These are phyloP conservation scores for Coniosporium tulheliwenetii DNA, from an alignment of 2,329 filamentous ascomycete species.

Conservation along the genomic window DNA sequence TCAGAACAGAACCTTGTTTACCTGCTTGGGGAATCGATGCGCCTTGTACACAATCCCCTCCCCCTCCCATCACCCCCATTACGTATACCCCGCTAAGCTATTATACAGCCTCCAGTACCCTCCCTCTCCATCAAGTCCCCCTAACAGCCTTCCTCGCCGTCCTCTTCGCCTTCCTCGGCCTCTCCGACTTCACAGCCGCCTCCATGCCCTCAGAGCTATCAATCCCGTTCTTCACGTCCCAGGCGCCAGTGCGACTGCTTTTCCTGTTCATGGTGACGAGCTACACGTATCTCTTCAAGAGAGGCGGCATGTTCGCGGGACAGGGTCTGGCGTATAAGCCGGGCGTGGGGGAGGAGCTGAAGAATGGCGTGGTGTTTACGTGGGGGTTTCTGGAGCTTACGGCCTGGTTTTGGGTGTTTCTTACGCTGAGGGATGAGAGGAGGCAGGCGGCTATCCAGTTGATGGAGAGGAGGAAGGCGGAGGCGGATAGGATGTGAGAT, in stretches of 20 bases:
- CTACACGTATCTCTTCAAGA: conserved; percentile 49
- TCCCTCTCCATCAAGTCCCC: conserved; percentile 51
- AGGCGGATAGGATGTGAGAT: conserved; percentile 16
- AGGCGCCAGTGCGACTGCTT: conserved; percentile 48
- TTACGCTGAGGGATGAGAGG: conserved; percentile 44
- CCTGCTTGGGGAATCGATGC: conserved; percentile 70
- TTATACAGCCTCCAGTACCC: conserved; percentile 14
- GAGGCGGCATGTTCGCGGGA: conserved; percentile 29
- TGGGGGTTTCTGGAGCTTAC: conserved; percentile 74
- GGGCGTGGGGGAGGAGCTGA: conserved; percentile 44
- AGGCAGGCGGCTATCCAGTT: conserved; percentile 17
- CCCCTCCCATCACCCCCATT: not conserved
- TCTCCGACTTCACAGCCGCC: conserved; percentile 30
- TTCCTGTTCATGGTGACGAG: conserved; percentile 45
- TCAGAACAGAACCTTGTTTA: conserved; percentile 69
- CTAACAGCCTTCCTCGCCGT: conserved; percentile 52
- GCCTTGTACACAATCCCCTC: conserved; percentile 59
- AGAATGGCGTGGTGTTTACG: conserved; percentile 73
- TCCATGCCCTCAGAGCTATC: conserved; percentile 26
- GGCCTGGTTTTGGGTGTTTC: conserved; percentile 66
- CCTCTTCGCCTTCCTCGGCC: conserved; percentile 46
- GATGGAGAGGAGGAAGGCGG: conserved; percentile 17
- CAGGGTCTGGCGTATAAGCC: conserved; percentile 6
- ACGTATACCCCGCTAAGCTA: not conserved
- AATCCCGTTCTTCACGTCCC: conserved; percentile 30